Conservation (phyloP, 2,329 filamentous ascomycete species). For the Apiospora marii region DNA sequence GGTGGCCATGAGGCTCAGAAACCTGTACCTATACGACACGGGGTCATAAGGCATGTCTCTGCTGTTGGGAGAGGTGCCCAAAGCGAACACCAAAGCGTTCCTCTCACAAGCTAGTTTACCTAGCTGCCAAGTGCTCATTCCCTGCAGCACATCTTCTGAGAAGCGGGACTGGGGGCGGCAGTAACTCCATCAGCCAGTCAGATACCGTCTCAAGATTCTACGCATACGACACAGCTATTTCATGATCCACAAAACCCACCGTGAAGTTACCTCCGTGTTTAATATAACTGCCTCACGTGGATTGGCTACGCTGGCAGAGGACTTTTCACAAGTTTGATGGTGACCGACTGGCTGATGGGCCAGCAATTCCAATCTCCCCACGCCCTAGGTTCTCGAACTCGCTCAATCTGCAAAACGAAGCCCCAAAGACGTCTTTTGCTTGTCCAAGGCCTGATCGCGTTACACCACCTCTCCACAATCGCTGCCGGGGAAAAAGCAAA, state of each 20-base stretch:
- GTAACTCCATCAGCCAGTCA: background rate
- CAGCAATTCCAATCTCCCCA: background rate
- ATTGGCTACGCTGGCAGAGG: background rate
- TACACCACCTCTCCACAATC: background rate
- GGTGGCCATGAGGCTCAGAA: background rate
- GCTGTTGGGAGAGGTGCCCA: background rate
- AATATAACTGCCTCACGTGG: background rate
- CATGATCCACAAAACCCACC: background rate
- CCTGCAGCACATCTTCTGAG: slow-evolving; percentile 2
- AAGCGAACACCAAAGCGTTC: background rate
- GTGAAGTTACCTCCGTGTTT: too few relatives aligned
- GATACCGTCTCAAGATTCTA: background rate
- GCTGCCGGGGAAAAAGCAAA: background rate
- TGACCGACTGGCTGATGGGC: background rate
- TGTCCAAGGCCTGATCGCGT: background rate
- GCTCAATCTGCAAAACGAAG: background rate
- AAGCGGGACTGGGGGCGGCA: background rate
- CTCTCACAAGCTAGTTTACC: background rate
- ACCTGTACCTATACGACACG: background rate
- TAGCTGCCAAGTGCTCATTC: background rate
- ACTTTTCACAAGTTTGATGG: background rate
- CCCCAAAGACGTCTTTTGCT: background rate
- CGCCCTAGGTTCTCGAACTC: background rate
- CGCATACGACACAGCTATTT: background rate
- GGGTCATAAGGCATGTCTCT: background rate